Conservation (phyloP, 768 basidiomycete species). For the Chalciporus sphaerocephalus region DNA sequence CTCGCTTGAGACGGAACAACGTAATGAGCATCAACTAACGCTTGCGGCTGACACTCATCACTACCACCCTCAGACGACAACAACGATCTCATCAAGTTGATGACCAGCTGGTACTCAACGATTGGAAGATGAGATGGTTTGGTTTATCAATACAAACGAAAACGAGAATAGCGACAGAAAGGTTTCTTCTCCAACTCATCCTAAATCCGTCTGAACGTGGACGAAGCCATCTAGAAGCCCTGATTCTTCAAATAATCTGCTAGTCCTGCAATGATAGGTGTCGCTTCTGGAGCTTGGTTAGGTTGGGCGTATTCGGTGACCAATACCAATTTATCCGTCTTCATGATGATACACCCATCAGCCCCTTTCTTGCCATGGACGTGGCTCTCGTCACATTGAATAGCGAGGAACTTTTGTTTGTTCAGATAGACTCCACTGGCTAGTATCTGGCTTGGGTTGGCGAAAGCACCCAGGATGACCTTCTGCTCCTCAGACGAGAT, state of each 20-base stretch:
- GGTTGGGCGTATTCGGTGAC: conserved; percentile 72
- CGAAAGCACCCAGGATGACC: conserved; percentile 38
- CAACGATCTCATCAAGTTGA: too few relatives aligned
- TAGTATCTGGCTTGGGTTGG: conserved; percentile 37
- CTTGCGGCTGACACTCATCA: neutral
- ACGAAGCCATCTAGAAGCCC: conserved; percentile 43
- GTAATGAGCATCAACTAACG: neutral
- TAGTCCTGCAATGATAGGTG: conserved; percentile 58
- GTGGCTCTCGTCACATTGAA: conserved; percentile 45
- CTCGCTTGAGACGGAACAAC: neutral
- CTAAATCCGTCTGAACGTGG: conserved; percentile 2
- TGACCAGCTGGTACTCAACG: neutral
- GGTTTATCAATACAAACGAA: conserved; percentile 11
- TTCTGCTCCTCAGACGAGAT: conserved; percentile 24
- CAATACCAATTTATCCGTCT: conserved; percentile 82
- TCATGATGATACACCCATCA: conserved; percentile 71
- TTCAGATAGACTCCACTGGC: conserved; percentile 59
- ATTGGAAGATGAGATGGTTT: neutral
- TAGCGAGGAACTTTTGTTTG: conserved; percentile 72
- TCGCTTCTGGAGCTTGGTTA: conserved; percentile 60
- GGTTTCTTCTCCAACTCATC: conserved; percentile 2
- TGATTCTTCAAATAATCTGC: conserved; percentile 73
- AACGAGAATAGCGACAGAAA: neutral
- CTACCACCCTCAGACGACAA: neutral
- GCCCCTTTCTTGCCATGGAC: conserved; percentile 75